Evolutionary conservation across 306 rosid species (phyloP).

Genomic region (Senna tora): DNA sequence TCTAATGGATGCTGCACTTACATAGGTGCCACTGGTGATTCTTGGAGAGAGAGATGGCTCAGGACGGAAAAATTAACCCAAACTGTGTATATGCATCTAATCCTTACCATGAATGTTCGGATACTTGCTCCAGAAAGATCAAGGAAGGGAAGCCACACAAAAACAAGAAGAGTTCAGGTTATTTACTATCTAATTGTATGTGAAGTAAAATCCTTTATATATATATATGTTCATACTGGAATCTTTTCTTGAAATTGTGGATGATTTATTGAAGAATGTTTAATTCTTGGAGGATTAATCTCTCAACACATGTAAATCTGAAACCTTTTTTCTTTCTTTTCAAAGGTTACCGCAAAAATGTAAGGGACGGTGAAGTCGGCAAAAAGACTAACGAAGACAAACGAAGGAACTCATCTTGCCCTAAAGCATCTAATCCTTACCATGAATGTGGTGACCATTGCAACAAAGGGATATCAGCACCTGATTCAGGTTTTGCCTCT

Average conservation of each 20-base stretch:
- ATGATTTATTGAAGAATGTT: conserved; percentile 20
- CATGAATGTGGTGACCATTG: conserved; percentile 56
- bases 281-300: conserved; percentile 11
- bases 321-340: conserved; percentile 10
- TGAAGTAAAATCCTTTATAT: conserved; percentile 10
- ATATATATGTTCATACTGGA: no score
- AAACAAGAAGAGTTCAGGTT: conserved; percentile 63
- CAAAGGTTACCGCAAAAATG: conserved; percentile 55
- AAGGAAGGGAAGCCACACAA: conserved; percentile 63
- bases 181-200: conserved; percentile 8
- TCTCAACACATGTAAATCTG: conserved; percentile 38
- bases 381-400: conserved; percentile 56
- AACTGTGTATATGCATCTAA: conserved; percentile 69
- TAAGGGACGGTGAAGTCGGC: conserved; percentile 44
- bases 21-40: conserved; percentile 27
- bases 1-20: conserved; percentile 1
- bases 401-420: conserved; percentile 45
- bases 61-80: conserved; percentile 52
- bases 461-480: conserved; percentile 45
- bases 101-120: conserved; percentile 93
- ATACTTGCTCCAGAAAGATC: conserved; percentile 60
- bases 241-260: conserved; percentile 14
- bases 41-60: conserved; percentile 64
- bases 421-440: conserved; percentile 76
- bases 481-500: conserved; percentile 55